phyloP scores from a whole-genome alignment of 176 grass and related monocot species.

The Aegilops sharonensis region DNA sequence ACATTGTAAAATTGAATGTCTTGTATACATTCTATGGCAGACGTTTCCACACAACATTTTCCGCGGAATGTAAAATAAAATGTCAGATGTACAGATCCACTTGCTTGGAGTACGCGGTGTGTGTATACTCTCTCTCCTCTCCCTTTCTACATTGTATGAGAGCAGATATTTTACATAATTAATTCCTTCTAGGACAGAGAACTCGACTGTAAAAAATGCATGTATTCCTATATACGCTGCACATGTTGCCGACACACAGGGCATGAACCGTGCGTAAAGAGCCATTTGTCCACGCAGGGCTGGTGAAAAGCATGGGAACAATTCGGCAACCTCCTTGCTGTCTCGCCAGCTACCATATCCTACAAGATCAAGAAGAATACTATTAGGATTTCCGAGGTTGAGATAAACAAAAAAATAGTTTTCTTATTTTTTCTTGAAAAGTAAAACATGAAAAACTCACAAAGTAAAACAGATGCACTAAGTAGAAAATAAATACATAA shows the following conservation, averaged over 20 bases:
- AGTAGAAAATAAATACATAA: no score
- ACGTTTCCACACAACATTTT: neutral
- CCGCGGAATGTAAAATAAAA: no score
- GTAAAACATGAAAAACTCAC: no score
- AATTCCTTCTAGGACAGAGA: neutral
- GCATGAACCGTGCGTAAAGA: conserved; percentile 61
- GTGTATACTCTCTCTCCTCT: neutral
- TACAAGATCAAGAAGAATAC: conserved; percentile 14
- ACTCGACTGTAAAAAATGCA: neutral
- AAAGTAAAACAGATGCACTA: no score
- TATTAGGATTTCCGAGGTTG: no score
- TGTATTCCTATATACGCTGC: conserved; percentile 10
- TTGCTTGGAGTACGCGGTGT: neutral
- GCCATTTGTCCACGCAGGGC: conserved; percentile 82
- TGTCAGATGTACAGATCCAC: neutral
- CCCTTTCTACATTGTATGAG: neutral
- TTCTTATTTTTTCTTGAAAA: no score
- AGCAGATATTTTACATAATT: conserved; percentile 10
- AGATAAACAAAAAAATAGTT: no score
- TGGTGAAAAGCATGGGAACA: conserved; percentile 78
- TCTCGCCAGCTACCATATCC: conserved; percentile 70
- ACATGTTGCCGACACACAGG: conserved; percentile 77
- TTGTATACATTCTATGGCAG: neutral
- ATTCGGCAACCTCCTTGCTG: conserved; percentile 56
- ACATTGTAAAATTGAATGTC: neutral